These are phyloP conservation scores for Orbilia brochopaga DNA, from an alignment of 2,329 filamentous ascomycete genomes.

Conservation along the genomic window DNA sequence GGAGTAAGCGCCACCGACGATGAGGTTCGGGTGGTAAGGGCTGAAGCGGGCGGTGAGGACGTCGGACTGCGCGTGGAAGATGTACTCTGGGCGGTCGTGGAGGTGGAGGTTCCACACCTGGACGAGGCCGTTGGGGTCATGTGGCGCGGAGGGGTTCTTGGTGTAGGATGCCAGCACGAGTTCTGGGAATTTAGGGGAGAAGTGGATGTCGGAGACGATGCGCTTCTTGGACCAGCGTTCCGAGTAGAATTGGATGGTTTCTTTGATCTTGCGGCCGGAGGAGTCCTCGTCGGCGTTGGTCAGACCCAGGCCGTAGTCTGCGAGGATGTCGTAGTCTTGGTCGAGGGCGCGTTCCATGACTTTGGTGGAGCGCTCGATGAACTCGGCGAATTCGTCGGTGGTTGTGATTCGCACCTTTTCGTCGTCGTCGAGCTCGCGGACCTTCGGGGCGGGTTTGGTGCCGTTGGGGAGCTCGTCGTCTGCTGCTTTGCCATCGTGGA, in stretches of 20 bases:
- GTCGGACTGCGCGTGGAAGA: slow-evolving; percentile 95
- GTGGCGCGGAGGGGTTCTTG: slow-evolving; percentile 92
- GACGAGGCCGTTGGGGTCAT: slow-evolving; percentile 89
- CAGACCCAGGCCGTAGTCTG: slow-evolving; percentile 83
- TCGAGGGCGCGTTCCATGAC: slow-evolving; percentile 95
- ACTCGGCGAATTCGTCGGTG: slow-evolving; percentile 91
- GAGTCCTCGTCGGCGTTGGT: slow-evolving; percentile 81
- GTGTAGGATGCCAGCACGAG: slow-evolving; percentile 93
- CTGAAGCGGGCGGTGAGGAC: slow-evolving; percentile 96
- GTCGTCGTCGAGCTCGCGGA: slow-evolving; percentile 76
- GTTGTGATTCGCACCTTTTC: slow-evolving; percentile 89
- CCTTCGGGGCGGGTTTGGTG: slow-evolving; percentile 64
- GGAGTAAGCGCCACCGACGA: slow-evolving; percentile 94
- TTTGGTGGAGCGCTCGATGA: slow-evolving; percentile 93
- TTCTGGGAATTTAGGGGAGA: slow-evolving; percentile 93
- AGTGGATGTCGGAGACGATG: slow-evolving; percentile 94
- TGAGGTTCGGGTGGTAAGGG: slow-evolving; percentile 96
- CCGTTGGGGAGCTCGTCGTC: slow-evolving; percentile 15
- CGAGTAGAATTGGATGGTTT: slow-evolving; percentile 91
- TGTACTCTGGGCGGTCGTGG: slow-evolving; percentile 91
- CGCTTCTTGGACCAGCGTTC: slow-evolving; percentile 96
- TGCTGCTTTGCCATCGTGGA: slow-evolving; percentile 11
- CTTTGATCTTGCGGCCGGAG: slow-evolving; percentile 75
- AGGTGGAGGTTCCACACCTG: slow-evolving; percentile 98
- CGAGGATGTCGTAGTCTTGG: slow-evolving; percentile 81